These are phyloP conservation scores for Trichothecium roseum DNA, from an alignment of 2,329 filamentous ascomycete species.

Conservation along the genomic window DNA sequence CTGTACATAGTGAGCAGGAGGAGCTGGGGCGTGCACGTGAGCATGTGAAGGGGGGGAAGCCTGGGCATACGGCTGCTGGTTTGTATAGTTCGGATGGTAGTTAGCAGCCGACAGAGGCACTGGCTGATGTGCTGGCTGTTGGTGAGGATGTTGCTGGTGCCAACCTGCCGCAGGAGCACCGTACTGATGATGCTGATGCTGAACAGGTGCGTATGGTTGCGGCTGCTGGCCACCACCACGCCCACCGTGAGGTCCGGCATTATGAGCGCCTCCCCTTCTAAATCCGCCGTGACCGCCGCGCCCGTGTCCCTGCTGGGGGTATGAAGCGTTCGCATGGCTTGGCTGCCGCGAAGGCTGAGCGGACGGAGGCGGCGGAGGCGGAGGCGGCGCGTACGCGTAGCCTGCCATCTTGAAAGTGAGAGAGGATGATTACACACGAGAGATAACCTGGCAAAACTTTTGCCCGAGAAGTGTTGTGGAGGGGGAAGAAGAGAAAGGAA, in stretches of 20 bases:
- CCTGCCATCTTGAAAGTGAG: constrained; percentile 27
- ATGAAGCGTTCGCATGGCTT: background rate
- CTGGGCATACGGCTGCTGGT: constrained; percentile 35
- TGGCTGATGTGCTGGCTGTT: constrained; percentile 33
- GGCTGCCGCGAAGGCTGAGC: background rate
- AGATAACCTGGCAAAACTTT: too few relatives aligned
- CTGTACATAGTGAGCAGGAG: constrained; percentile 28
- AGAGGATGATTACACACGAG: too few relatives aligned
- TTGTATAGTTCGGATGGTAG: constrained; percentile 48
- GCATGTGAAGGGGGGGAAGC: background rate
- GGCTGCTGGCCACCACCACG: constrained; percentile 25
- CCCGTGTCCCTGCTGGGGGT: background rate
- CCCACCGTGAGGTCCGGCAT: constrained; percentile 1
- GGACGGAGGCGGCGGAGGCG: constrained; percentile 26
- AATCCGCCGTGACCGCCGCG: too few relatives aligned
- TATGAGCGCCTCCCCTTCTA: background rate
- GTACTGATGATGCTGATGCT: constrained; percentile 31
- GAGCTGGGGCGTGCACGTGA: constrained; percentile 6
- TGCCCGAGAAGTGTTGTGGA: too few relatives aligned
- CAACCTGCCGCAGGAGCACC: constrained; percentile 20
- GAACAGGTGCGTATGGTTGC: constrained; percentile 28
- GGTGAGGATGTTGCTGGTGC: constrained; percentile 18
- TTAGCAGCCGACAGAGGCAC: constrained; percentile 40
- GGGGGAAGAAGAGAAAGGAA: too few relatives aligned
- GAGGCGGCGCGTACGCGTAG: constrained; percentile 45